phyloP scores from a whole-genome alignment of 495 filamentous ascomycete genomes.

The Hypomontagnella monticulosa region DNA sequence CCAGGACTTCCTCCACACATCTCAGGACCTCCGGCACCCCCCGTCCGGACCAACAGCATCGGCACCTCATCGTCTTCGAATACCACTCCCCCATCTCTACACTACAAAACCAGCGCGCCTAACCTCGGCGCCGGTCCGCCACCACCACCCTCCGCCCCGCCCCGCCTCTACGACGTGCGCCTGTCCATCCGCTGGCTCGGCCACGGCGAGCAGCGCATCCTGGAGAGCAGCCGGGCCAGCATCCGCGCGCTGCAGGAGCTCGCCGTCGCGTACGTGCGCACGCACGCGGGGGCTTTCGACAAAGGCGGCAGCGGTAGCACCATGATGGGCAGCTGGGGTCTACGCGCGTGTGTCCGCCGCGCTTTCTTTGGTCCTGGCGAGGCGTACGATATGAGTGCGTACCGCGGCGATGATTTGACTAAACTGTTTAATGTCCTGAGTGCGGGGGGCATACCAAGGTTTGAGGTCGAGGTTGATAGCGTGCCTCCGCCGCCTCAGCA shows the following conservation, averaged over 20 bases:
- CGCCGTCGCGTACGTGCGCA: slow-evolving; percentile 41
- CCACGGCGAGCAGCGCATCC: slow-evolving; percentile 44
- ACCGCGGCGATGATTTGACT: slow-evolving; percentile 42
- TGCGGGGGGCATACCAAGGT: slow-evolving; percentile 36
- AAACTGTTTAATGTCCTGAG: slow-evolving; percentile 33
- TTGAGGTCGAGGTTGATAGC: slow-evolving; percentile 48
- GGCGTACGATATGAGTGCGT: slow-evolving; percentile 47
- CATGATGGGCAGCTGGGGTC: not conserved
- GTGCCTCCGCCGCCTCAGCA: not conserved
- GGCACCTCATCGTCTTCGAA: not conserved
- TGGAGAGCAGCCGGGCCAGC: slow-evolving; percentile 37
- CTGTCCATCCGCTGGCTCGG: slow-evolving; percentile 46
- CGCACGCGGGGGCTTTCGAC: slow-evolving; percentile 24
- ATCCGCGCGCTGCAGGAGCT: slow-evolving; percentile 40
- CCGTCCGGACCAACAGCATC: not conserved
- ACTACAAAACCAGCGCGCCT: slow-evolving; percentile 18
- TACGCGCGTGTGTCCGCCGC: slow-evolving; percentile 39
- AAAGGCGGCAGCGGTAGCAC: not conserved
- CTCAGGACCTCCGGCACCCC: not conserved
- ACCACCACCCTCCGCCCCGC: not conserved
- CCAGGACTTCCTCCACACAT: not conserved
- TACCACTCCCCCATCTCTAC: not conserved
- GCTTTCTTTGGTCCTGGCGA: slow-evolving; percentile 38
- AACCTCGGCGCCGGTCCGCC: not conserved
- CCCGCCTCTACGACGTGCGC: slow-evolving; percentile 34